Evolutionary conservation across 805 yeast species (phyloP).

Genomic region (Yamadazyma sp.): DNA sequence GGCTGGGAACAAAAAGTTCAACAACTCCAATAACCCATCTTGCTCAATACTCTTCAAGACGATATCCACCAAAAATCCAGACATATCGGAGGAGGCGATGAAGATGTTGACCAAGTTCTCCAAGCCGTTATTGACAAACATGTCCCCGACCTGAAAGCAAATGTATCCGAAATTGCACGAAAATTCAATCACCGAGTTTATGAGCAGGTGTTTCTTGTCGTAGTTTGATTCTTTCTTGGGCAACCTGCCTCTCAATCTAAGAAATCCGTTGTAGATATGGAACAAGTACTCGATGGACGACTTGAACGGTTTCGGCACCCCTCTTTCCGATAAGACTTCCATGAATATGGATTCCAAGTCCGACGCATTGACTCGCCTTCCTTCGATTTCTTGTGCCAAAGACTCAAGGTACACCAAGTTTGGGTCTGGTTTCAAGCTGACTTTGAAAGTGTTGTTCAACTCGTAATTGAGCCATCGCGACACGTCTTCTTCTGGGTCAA

Average conservation of each 20-base stretch:
- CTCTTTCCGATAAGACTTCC: constrained; percentile 56
- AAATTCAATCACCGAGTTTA: constrained; percentile 50
- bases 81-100: constrained; percentile 18
- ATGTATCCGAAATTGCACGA: constrained; percentile 65
- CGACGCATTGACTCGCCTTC: constrained; percentile 24
- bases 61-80: constrained; percentile 54
- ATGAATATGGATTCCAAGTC: constrained; percentile 52
- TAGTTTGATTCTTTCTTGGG: constrained; percentile 40
- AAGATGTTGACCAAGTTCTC: constrained; percentile 26
- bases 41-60: constrained; percentile 62
- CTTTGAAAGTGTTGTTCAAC: constrained; percentile 37
- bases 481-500: constrained; percentile 20
- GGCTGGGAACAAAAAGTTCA: constrained; percentile 51
- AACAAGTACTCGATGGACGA: constrained; percentile 50
- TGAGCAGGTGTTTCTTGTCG: constrained; percentile 36
- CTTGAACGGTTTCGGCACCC: constrained; percentile 33
- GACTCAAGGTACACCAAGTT: constrained; percentile 24
- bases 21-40: constrained; percentile 60
- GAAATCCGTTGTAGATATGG: constrained; percentile 44
- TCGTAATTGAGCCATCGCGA: constrained; percentile 44
- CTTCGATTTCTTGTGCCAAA: constrained; percentile 23
- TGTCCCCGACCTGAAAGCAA: constrained; percentile 67
- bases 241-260: constrained; percentile 42
- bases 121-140: constrained; percentile 46
- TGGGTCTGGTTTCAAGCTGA: constrained; percentile 23